Conservation (phyloP, 306 rosid genomes). For the Vicia villosa region DNA sequence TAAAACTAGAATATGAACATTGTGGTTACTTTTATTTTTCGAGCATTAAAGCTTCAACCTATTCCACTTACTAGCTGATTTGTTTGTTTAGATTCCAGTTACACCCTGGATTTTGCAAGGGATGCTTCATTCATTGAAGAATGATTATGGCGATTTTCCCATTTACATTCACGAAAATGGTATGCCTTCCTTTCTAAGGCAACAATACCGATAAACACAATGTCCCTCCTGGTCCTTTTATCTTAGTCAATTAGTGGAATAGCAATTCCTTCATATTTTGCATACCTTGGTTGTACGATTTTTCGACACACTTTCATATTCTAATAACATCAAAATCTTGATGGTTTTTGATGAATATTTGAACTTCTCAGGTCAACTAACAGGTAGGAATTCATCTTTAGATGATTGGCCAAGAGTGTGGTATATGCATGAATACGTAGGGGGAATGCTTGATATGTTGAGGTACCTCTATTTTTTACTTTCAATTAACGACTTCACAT, state of each 20-base stretch:
- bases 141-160: constrained; percentile 47
- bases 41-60: too few species aligned
- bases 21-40: neutral
- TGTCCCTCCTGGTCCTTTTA: too few species aligned
- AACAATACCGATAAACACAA: too few species aligned
- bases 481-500: too few species aligned
- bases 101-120: constrained; percentile 43
- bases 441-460: constrained; percentile 44
- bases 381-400: constrained; percentile 53
- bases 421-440: constrained; percentile 48
- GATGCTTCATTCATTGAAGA: constrained; percentile 42
- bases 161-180: constrained; percentile 65
- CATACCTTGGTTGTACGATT: too few species aligned
- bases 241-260: too few species aligned
- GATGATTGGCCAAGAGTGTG: constrained; percentile 59
- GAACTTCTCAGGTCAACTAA: constrained; percentile 50
- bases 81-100: constrained; percentile 45
- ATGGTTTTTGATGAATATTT: neutral
- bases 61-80: constrained; percentile 21
- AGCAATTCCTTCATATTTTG: too few species aligned
- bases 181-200: constrained; percentile 1
- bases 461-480: constrained; percentile 48
- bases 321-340: neutral
- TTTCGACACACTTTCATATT: too few species aligned
- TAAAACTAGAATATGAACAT: constrained; percentile 26